Evolutionary conservation across 257 asterid genomes (phyloP).

Genomic region (Plantago ovata): DNA sequence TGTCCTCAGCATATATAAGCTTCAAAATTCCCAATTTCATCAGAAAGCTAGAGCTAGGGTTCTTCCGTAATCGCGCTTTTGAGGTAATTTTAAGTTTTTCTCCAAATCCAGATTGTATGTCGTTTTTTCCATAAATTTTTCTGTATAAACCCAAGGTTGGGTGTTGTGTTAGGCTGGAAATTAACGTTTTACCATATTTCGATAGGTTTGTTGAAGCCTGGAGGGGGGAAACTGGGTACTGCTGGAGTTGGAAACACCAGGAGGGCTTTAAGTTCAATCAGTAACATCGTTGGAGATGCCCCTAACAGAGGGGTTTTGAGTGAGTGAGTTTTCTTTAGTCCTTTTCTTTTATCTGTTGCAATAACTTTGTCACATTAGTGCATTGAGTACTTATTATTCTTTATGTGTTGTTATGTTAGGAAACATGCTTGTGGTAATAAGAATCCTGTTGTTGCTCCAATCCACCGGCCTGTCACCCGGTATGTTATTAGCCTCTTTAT

Average conservation of each 20-base stretch:
- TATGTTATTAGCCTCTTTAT: constrained; percentile 20
- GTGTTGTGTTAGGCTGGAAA: too few species aligned
- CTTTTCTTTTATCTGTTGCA: background rate
- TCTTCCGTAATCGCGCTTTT: too few species aligned
- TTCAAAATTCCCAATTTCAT: too few species aligned
- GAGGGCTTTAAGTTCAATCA: constrained; percentile 72
- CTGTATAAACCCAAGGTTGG: too few species aligned
- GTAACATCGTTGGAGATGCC: constrained; percentile 50
- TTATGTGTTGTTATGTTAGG: constrained; percentile 31
- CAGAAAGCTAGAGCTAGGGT: too few species aligned
- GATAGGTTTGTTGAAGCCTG: constrained; percentile 42
- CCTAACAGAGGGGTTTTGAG: constrained; percentile 58
- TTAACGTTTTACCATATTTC: background rate
- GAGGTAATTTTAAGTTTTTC: too few species aligned
- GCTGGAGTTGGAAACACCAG: constrained; percentile 45
- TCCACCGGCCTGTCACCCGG: constrained; percentile 82
- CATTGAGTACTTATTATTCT: background rate
- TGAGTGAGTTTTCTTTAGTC: constrained; percentile 32
- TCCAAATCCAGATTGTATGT: too few species aligned
- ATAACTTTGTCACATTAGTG: background rate
- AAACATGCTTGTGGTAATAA: constrained; percentile 34
- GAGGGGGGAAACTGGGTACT: constrained; percentile 17
- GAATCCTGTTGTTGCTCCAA: constrained; percentile 39
- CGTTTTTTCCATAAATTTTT: too few species aligned
- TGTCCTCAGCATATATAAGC: too few species aligned